Evolutionary conservation across 1,284 basidiomycete genomes (phyloP).

Genomic region (Naganishia liquefaciens): DNA sequence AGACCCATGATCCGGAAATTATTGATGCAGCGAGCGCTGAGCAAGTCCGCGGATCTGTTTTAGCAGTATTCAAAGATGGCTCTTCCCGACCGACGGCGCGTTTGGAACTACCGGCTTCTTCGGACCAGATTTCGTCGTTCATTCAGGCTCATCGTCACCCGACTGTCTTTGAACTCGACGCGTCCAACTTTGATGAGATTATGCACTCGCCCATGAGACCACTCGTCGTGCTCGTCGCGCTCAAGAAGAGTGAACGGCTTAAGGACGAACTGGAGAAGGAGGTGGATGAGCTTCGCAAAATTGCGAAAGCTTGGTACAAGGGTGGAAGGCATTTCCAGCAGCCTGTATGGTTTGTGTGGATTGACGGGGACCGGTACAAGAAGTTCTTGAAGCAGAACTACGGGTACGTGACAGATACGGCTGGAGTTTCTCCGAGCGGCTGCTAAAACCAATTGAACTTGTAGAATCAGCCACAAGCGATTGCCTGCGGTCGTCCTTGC

Average conservation of each 20-base stretch:
- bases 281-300: conserved; percentile 58
- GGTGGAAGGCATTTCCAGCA: conserved; percentile 53
- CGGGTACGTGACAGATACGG: conserved; percentile 51
- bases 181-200: conserved; percentile 72
- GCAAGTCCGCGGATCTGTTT: conserved; percentile 57
- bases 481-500: conserved; percentile 69
- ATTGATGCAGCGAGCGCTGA: conserved; percentile 61
- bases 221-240: conserved; percentile 70
- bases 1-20: conserved; percentile 55
- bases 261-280: conserved; percentile 55
- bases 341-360: conserved; percentile 79
- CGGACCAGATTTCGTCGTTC: conserved; percentile 56
- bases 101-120: conserved; percentile 44
- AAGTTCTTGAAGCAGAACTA: conserved; percentile 89
- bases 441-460: conserved; percentile 43
- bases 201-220: conserved; percentile 72
- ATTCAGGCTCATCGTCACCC: conserved; percentile 69
- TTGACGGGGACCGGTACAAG: conserved; percentile 75
- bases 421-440: background rate
- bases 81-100: conserved; percentile 42
- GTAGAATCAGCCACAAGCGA: conserved; percentile 51
- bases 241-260: conserved; percentile 47
- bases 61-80: conserved; percentile 76
- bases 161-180: conserved; percentile 66
- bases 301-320: conserved; percentile 66